Conservation (phyloP, 2,329 filamentous ascomycete genomes). For the Alternaria brassicae region DNA sequence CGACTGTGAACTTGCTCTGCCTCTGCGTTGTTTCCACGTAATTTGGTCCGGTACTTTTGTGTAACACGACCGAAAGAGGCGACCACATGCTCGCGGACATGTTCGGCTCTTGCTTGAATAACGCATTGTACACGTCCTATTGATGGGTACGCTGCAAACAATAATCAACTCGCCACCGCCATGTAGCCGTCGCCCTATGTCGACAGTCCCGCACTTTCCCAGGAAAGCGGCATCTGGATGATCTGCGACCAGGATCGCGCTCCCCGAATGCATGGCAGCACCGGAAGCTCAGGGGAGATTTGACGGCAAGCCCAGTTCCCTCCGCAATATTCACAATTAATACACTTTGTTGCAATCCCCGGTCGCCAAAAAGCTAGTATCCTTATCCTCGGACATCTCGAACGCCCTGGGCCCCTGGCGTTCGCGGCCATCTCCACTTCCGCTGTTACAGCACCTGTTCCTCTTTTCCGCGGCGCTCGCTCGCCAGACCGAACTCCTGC, state of each 20-base stretch:
- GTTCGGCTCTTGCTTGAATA: not conserved
- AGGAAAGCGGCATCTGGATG: slow-evolving; percentile 21
- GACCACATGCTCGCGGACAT: not conserved
- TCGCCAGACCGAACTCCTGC: slow-evolving; percentile 27
- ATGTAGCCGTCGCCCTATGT: not conserved
- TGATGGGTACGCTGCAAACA: not conserved
- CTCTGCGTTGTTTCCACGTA: not conserved
- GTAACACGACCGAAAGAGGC: slow-evolving; percentile 6
- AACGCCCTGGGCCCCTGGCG: slow-evolving; percentile 33
- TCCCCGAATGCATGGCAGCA: slow-evolving; percentile 19
- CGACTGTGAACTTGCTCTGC: not conserved
- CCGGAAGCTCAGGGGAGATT: slow-evolving; percentile 24
- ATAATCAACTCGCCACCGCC: not conserved
- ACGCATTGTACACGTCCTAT: not conserved
- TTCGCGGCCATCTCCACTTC: slow-evolving; percentile 25
- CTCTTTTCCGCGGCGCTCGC: slow-evolving; percentile 30
- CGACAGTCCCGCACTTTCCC: slow-evolving; percentile 2
- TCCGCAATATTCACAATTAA: slow-evolving; percentile 17
- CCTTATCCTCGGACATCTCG: slow-evolving; percentile 9
- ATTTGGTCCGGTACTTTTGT: slow-evolving; percentile 8
- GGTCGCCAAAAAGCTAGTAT: slow-evolving; percentile 10
- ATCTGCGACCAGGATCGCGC: slow-evolving; percentile 31
- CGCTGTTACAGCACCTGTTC: slow-evolving; percentile 15
- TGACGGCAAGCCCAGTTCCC: slow-evolving; percentile 6
- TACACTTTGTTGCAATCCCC: slow-evolving; percentile 2